A percentile compares a stretch with the other conserved stretches of the same genome.
phyloP scores from a whole-genome alignment of 2,329 filamentous ascomycete genomes.

The Byssothecium circinans region DNA sequence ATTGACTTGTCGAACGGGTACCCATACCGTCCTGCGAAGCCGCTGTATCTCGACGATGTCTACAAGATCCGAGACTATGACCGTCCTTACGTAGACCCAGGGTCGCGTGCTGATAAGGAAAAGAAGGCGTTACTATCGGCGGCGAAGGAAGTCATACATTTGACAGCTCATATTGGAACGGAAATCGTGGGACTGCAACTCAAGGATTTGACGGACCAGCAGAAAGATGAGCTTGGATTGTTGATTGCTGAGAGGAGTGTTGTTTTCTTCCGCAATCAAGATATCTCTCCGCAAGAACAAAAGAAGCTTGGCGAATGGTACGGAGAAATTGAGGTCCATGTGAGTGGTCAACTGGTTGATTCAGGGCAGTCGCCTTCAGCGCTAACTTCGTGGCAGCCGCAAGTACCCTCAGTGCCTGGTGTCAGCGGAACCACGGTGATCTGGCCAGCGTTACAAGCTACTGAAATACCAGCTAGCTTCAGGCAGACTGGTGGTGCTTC shows the following conservation, averaged over 20 bases:
- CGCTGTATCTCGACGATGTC: conserved; percentile 70
- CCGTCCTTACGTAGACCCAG: conserved; percentile 38
- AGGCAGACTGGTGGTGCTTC: conserved; percentile 68
- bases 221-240: conserved; percentile 55
- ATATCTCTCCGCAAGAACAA: conserved; percentile 40
- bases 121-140: conserved; percentile 43
- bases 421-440: conserved; percentile 65
- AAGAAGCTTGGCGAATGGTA: conserved; percentile 38
- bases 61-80: conserved; percentile 62
- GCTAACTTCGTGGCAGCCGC: conserved; percentile 56
- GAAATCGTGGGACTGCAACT: conserved; percentile 50
- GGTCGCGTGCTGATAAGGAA: conserved; percentile 56
- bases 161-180: conserved; percentile 42
- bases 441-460: conserved; percentile 69
- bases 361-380: neutral
- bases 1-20: conserved; percentile 72
- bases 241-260: conserved; percentile 48
- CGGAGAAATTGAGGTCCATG: conserved; percentile 66
- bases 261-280: conserved; percentile 55
- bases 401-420: conserved; percentile 71
- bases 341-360: conserved; percentile 41
- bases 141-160: conserved; percentile 47
- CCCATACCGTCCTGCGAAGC: conserved; percentile 68
- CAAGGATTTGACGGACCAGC: conserved; percentile 49
- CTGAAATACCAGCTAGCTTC: conserved; percentile 63